Percentiles rank a stretch among this genome's conserved stretches.
phyloP scores from a whole-genome alignment of 2,329 filamentous ascomycete species.

The Colletotrichum limetticola region DNA sequence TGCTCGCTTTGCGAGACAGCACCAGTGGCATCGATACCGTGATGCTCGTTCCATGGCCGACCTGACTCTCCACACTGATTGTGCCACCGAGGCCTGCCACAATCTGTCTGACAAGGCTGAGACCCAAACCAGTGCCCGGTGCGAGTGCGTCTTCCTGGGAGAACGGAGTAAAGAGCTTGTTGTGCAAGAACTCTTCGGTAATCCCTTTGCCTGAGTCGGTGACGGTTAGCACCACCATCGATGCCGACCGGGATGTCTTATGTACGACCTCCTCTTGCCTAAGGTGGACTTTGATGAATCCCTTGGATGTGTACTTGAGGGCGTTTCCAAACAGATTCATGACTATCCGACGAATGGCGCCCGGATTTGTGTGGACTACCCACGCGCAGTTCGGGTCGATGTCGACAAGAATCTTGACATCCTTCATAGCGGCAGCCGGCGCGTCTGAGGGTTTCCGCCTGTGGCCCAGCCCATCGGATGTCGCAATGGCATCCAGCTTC shows the following conservation, averaged over 20 bases:
- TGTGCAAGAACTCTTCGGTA: conserved; percentile 66
- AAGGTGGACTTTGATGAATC: conserved; percentile 53
- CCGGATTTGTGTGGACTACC: conserved; percentile 65
- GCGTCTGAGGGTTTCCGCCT: conserved; percentile 11
- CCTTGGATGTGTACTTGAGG: conserved; percentile 61
- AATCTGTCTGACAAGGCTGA: conserved; percentile 69
- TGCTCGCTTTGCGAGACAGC: conserved; percentile 22
- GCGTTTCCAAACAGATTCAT: conserved; percentile 66
- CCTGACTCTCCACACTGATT: conserved; percentile 64
- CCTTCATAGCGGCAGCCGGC: conserved; percentile 37
- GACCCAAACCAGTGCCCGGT: conserved; percentile 68
- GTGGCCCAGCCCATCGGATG: conserved; percentile 22
- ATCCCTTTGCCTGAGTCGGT: conserved; percentile 73
- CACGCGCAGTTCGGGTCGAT: conserved; percentile 57
- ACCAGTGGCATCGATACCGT: conserved; percentile 55
- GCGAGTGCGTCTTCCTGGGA: conserved; percentile 68
- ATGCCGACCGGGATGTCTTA: conserved; percentile 38
- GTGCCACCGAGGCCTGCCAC: conserved; percentile 65
- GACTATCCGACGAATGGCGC: conserved; percentile 60
- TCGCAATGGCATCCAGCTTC: conserved; percentile 34
- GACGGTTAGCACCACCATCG: conserved; percentile 53
- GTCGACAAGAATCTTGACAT: conserved; percentile 57
- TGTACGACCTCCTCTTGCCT: conserved; percentile 35
- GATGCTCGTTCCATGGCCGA: conserved; percentile 63
- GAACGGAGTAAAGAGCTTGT: conserved; percentile 69